phyloP scores from a whole-genome alignment of 768 basidiomycete species.

The Suillus subalutaceus region DNA sequence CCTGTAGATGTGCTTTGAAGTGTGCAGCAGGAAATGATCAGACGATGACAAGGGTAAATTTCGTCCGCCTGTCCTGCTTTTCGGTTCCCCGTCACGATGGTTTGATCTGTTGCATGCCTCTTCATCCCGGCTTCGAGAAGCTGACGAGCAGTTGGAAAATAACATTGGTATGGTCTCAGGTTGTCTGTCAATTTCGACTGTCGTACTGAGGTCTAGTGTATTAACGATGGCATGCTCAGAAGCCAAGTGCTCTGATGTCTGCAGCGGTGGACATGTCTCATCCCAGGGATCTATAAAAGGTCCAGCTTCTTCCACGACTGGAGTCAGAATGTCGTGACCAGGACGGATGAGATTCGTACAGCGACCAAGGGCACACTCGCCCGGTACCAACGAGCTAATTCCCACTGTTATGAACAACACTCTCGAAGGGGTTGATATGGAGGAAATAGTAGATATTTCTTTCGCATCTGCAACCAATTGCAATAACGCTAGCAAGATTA shows the following conservation, averaged over 20 bases:
- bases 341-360: not conserved
- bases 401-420: conserved; percentile 20
- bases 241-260: not conserved
- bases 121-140: not conserved
- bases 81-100: not conserved
- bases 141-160: not conserved
- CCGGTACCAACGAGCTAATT: conserved; percentile 9
- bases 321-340: not conserved
- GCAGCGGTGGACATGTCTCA: not conserved
- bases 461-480: conserved; percentile 15
- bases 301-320: not conserved
- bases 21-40: not conserved
- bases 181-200: no score
- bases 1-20: not conserved
- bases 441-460: conserved; percentile 16
- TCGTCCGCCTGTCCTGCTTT: not conserved
- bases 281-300: not conserved
- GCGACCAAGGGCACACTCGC: conserved; percentile 6
- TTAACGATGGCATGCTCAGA: not conserved
- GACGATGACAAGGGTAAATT: not conserved
- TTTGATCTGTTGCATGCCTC: not conserved
- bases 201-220: no score
- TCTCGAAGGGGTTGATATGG: conserved; percentile 13
- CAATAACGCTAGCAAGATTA: not conserved
- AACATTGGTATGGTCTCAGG: no score